phyloP scores from a whole-genome alignment of 106 monocot species.

The Dendrobium nobile region DNA sequence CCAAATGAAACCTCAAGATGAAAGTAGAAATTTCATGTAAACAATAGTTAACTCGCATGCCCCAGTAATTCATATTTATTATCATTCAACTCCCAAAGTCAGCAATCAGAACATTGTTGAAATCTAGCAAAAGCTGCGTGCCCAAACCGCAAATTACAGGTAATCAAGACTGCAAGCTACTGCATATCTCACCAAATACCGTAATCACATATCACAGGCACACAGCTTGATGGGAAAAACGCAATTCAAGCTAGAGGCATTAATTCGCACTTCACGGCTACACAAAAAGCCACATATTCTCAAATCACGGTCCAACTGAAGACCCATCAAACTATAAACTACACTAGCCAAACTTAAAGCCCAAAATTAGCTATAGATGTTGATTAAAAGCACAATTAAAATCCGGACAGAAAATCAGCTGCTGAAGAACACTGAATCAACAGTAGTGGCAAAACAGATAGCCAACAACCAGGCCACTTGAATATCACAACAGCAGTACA shows the following conservation, averaged over 20 bases:
- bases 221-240: neutral
- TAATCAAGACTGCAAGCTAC: neutral
- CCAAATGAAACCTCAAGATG: neutral
- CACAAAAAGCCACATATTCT: neutral
- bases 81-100: neutral
- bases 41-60: neutral
- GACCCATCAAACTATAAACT: neutral
- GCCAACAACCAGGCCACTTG: neutral
- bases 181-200: neutral
- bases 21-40: neutral
- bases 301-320: neutral
- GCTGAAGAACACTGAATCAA: neutral
- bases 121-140: neutral
- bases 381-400: neutral
- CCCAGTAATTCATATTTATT: neutral
- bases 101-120: neutral
- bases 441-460: neutral
- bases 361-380: neutral
- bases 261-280: neutral
- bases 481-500: neutral
- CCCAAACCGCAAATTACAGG: neutral
- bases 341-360: too few species aligned
- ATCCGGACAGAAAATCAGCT: neutral
- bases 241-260: neutral
- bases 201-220: neutral